Percentiles rank a stretch among this genome's conserved stretches.
Conservation (phyloP, 164 flowering plant species). For the grape (Vitis vinifera) region DNA sequence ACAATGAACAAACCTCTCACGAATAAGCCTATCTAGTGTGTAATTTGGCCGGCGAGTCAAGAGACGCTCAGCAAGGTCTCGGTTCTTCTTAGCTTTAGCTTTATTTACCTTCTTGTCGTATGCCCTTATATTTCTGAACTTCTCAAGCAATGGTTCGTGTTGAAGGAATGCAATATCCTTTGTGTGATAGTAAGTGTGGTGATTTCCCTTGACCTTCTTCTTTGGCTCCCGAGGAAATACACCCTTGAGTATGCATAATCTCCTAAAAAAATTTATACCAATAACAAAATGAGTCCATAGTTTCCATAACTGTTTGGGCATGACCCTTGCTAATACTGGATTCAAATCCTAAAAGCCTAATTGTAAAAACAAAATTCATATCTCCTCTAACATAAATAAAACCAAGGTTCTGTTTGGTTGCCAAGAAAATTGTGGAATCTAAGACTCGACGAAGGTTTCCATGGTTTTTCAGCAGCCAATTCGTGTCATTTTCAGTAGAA, state of each 20-base stretch:
- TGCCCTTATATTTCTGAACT: constrained; percentile 59
- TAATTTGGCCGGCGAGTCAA: constrained; percentile 48
- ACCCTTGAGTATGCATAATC: constrained; percentile 83
- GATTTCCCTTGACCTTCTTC: constrained; percentile 87
- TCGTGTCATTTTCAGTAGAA: too few species aligned
- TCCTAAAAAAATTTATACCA: constrained; percentile 37
- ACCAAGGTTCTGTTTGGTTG: too few species aligned
- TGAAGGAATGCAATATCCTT: constrained; percentile 77
- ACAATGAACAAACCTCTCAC: constrained; percentile 57
- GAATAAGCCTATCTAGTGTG: constrained; percentile 59
- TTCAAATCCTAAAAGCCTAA: too few species aligned
- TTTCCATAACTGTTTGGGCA: neutral
- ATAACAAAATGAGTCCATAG: neutral
- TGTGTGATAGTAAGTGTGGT: constrained; percentile 83
- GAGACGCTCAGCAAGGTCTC: constrained; percentile 52
- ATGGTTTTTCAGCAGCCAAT: too few species aligned
- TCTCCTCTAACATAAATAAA: too few species aligned
- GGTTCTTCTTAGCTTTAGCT: constrained; percentile 71
- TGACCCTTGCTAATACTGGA: too few species aligned
- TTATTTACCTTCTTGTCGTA: constrained; percentile 73
- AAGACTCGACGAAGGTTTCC: too few species aligned
- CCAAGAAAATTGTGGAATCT: too few species aligned
- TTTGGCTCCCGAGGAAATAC: constrained; percentile 87
- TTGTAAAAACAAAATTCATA: too few species aligned
- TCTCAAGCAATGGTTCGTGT: constrained; percentile 76